phyloP scores from a whole-genome alignment of 768 basidiomycete species.

The Steccherinum ochraceum region DNA sequence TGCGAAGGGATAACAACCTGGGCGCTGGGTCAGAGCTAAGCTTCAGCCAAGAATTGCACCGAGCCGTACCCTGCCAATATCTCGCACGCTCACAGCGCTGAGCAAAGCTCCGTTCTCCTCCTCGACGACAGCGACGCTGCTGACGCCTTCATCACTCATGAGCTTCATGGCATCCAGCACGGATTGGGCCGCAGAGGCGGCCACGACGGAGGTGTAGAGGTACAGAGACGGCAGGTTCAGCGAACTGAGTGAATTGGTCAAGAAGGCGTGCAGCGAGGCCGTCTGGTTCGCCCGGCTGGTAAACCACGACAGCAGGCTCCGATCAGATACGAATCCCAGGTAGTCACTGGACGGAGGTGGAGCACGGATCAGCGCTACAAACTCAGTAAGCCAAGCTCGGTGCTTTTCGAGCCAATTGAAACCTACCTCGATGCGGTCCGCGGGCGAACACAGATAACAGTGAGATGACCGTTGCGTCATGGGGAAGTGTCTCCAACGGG shows the following conservation, averaged over 20 bases:
- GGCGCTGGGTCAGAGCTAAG: neutral
- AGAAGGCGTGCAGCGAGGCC: slow-evolving; percentile 37
- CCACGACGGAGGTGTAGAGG: slow-evolving; percentile 56
- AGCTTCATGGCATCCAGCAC: slow-evolving; percentile 79
- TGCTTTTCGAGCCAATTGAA: neutral
- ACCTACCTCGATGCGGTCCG: slow-evolving; percentile 66
- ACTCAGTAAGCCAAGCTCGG: neutral
- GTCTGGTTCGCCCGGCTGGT: slow-evolving; percentile 44
- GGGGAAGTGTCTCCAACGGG: slow-evolving; percentile 54
- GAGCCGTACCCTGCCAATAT: slow-evolving; percentile 59
- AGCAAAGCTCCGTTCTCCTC: slow-evolving; percentile 55
- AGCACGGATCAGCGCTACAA: slow-evolving; percentile 50
- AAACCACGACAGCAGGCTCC: slow-evolving; percentile 65
- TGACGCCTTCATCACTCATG: slow-evolving; percentile 84
- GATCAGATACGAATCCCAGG: slow-evolving; percentile 74
- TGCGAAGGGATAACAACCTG: slow-evolving; percentile 77
- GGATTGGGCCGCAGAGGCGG: slow-evolving; percentile 50
- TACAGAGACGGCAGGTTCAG: slow-evolving; percentile 61
- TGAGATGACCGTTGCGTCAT: slow-evolving; percentile 57
- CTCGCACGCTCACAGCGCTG: slow-evolving; percentile 79
- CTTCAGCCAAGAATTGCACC: neutral
- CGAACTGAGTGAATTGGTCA: slow-evolving; percentile 47
- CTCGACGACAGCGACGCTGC: slow-evolving; percentile 73
- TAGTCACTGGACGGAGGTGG: slow-evolving; percentile 37
- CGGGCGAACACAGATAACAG: slow-evolving; percentile 61